A percentile compares a stretch with the other conserved stretches of the same genome.
These are phyloP conservation scores for Hymenoscyphus scutula DNA, from an alignment of 2,329 filamentous ascomycete species.

Conservation along the genomic window DNA sequence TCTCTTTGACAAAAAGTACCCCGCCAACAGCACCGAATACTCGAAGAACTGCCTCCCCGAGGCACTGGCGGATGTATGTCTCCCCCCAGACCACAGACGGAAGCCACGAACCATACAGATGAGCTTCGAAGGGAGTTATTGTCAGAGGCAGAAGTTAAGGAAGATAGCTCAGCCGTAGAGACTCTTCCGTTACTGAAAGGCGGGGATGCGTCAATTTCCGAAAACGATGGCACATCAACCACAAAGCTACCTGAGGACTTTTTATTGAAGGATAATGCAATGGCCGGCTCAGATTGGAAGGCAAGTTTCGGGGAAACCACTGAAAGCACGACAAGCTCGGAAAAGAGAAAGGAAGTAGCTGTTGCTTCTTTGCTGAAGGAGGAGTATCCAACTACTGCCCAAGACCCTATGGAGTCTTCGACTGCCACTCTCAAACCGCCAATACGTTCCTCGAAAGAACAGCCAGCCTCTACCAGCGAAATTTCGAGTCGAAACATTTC, in stretches of 20 bases:
- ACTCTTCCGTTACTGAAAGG: conserved; percentile 9
- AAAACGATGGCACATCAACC: conserved; percentile 1
- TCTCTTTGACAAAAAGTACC: conserved; percentile 22
- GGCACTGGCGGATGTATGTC: conserved; percentile 36
- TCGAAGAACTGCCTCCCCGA: conserved; percentile 26
- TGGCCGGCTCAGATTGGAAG: background rate
- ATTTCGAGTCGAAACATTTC: conserved; percentile 18
- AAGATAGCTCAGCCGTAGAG: conserved; percentile 8
- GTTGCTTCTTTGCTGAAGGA: background rate
- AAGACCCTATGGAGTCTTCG: conserved; percentile 36
- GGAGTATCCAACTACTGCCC: background rate
- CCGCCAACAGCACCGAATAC: conserved; percentile 29
- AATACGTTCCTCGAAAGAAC: conserved; percentile 13
- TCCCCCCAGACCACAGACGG: conserved; percentile 31
- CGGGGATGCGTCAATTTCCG: conserved; percentile 11
- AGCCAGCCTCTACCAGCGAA: conserved; percentile 10
- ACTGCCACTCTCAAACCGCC: conserved; percentile 36
- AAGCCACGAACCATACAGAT: conserved; percentile 27
- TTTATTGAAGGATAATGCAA: conserved; percentile 5
- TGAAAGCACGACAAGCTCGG: conserved; percentile 6
- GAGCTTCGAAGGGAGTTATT: conserved; percentile 20
- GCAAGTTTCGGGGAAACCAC: background rate
- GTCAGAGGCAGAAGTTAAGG: conserved; percentile 10
- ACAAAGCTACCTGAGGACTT: background rate
- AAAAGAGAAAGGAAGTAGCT: conserved; percentile 9